Conservation (phyloP, 768 basidiomycete species). For the Phanerochaete carnosa region DNA sequence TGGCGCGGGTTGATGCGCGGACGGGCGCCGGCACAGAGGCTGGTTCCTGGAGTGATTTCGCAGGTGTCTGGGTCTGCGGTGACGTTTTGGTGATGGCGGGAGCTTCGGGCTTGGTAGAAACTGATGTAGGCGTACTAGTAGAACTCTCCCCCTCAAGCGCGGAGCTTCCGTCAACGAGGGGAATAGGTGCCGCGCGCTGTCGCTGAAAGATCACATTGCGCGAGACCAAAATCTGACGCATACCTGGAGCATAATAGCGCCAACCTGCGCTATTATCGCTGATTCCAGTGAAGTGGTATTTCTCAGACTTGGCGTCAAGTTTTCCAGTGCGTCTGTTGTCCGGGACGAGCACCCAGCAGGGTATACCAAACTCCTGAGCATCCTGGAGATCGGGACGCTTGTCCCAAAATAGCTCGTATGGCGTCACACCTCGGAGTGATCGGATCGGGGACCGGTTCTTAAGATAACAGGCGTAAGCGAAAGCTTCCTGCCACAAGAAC, state of each 20-base stretch:
- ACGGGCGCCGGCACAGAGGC: too few relatives aligned
- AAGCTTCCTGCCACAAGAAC: constrained; percentile 29
- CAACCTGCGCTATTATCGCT: neutral
- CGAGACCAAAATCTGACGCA: constrained; percentile 2
- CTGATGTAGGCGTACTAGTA: too few relatives aligned
- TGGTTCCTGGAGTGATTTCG: too few relatives aligned
- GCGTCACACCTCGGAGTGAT: constrained; percentile 15
- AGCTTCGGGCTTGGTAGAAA: neutral
- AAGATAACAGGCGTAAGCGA: constrained; percentile 19
- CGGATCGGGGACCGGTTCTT: constrained; percentile 17
- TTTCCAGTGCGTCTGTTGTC: neutral
- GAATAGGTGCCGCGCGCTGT: neutral
- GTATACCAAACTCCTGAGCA: constrained; percentile 14
- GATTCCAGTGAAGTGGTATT: constrained; percentile 3
- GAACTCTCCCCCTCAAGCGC: constrained; percentile 9
- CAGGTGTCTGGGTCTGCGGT: too few relatives aligned
- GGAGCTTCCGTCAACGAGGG: neutral
- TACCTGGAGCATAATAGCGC: neutral
- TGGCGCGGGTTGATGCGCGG: neutral
- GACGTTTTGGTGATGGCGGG: neutral
- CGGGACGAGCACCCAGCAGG: constrained; percentile 8
- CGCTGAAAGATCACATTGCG: constrained; percentile 8
- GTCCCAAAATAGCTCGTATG: constrained; percentile 16
- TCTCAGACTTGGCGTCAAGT: constrained; percentile 1
- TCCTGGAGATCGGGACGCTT: constrained; percentile 14